Conservation (phyloP, 2,329 filamentous ascomycete genomes). For the Grosmannia serpens region DNA sequence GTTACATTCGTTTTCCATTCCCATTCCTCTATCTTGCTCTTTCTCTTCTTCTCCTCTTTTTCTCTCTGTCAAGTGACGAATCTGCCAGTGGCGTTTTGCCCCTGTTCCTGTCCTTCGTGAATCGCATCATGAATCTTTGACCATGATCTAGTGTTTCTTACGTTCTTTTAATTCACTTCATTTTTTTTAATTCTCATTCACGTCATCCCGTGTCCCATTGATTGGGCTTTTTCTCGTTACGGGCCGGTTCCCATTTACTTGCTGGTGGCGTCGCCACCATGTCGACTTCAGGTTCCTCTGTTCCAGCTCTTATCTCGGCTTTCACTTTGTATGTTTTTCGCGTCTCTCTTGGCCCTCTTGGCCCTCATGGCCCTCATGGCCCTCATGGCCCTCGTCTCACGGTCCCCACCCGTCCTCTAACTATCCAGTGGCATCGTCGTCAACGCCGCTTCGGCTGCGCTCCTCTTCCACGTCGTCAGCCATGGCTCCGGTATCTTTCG, state of each 20-base stretch:
- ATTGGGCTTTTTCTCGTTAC: conserved; percentile 29
- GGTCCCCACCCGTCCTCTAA: conserved; percentile 10
- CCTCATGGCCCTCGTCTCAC: background rate
- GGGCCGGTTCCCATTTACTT: conserved; percentile 14
- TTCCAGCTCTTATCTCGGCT: conserved; percentile 39
- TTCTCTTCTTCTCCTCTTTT: background rate
- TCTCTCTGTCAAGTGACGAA: background rate
- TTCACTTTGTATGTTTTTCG: conserved; percentile 39
- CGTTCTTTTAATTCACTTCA: background rate
- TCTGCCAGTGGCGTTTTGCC: background rate
- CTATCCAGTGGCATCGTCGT: conserved; percentile 37
- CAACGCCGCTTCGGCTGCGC: conserved; percentile 35
- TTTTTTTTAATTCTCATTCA: conserved; percentile 2
- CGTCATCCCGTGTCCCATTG: conserved; percentile 29
- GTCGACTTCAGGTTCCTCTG: conserved; percentile 30
- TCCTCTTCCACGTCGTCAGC: conserved; percentile 33
- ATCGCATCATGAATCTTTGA: conserved; percentile 8
- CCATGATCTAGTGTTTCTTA: conserved; percentile 1
- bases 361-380: background rate
- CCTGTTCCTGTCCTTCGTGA: conserved; percentile 14
- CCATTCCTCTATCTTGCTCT: conserved; percentile 4
- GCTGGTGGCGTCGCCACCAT: conserved; percentile 25
- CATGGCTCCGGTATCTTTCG: conserved; percentile 37
- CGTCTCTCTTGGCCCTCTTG: background rate
- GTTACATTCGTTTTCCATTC: conserved; percentile 8